Evolutionary conservation across 2,329 filamentous ascomycete genomes (phyloP), one percentile per base, ranked within the genome.

Genomic region (Bertia moriformis): DNA sequence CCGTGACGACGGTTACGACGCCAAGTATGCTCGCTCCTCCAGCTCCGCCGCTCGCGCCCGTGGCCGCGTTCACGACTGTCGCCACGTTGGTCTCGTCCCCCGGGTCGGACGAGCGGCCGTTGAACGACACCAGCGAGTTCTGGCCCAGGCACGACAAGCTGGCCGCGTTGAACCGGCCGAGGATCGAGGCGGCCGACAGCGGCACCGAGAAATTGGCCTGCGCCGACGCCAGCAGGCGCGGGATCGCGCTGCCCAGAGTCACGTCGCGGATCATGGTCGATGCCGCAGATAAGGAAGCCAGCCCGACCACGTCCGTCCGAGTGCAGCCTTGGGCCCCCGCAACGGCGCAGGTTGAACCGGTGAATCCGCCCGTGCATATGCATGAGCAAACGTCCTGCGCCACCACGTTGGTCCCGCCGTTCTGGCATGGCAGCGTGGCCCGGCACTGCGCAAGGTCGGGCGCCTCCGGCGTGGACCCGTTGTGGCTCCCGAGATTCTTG

Each of bases 341-440:
- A 18, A 57, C 54, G 4, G 63, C 65, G 50, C 72, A 76, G 42
- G 69, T 63, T 17, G 60, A 58, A 13, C 71, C 69, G 0, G 83
- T 88, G 54, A 89, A 96, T 1, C 88, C 86, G 49, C 91, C 87
- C 17, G 80, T 76, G 58, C 89, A 98, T 33, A 95, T 75, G 54
- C 89, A 98, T 12, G 79, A 80, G 59, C 89, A 96, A 15, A 70
- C 63, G 3, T 73, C 71, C 41, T 73, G 65, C 14, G 70, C 73
- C 15, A 86, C 58, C 14, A 89, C 71, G 40, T 78, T 87, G 14
- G 78, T 77, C 19, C 89, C 89, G 7, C 85, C 86, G 46, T 96
- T 94, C 39, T 71, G 61, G 51, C 89, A 95, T 0, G 65, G 67
- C 13, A 81, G 60, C 19, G 69, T 67, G 29, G 64, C 59, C 46